Conservation (phyloP, 2,329 filamentous ascomycete genomes). For the Sporothrix phasma region DNA sequence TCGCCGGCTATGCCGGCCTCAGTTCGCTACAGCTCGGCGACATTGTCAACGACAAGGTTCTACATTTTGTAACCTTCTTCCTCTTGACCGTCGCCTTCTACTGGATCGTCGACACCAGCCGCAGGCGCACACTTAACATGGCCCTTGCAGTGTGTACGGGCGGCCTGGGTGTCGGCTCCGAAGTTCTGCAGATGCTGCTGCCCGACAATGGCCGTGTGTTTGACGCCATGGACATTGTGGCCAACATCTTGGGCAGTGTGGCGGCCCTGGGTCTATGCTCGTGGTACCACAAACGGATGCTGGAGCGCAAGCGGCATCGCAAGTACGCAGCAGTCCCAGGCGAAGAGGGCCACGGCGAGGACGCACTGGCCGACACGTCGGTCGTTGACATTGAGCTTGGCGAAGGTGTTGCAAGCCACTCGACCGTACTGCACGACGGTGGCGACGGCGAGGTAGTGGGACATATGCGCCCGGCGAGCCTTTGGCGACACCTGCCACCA, state of each 20-base stretch:
- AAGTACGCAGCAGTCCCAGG: slow-evolving; percentile 64
- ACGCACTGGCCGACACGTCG: slow-evolving; percentile 53
- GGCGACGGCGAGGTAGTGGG: slow-evolving; percentile 38
- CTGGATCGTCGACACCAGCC: slow-evolving; percentile 89
- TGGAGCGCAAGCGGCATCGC: slow-evolving; percentile 70
- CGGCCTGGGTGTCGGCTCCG: slow-evolving; percentile 59
- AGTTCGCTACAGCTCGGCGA: slow-evolving; percentile 47
- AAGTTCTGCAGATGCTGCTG: slow-evolving; percentile 64
- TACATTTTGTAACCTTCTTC: slow-evolving; percentile 87
- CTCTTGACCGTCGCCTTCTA: slow-evolving; percentile 80
- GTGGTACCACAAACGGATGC: slow-evolving; percentile 93
- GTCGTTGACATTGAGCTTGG: slow-evolving; percentile 67
- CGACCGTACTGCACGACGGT: slow-evolving; percentile 36
- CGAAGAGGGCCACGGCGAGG: slow-evolving; percentile 50
- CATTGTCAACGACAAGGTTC: slow-evolving; percentile 75
- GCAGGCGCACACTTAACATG: slow-evolving; percentile 73
- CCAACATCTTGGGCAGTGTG: slow-evolving; percentile 74
- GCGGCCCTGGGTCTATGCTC: slow-evolving; percentile 63
- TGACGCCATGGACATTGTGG: slow-evolving; percentile 76
- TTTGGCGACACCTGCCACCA: slow-evolving; percentile 18
- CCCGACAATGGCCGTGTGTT: slow-evolving; percentile 56
- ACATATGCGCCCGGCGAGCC: not conserved
- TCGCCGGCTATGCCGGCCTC: slow-evolving; percentile 72
- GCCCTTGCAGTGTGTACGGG: slow-evolving; percentile 73
- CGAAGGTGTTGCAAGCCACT: slow-evolving; percentile 33